Evolutionary conservation across 2,329 filamentous ascomycete species (phyloP).

Genomic region (Cladosporium sp.): DNA sequence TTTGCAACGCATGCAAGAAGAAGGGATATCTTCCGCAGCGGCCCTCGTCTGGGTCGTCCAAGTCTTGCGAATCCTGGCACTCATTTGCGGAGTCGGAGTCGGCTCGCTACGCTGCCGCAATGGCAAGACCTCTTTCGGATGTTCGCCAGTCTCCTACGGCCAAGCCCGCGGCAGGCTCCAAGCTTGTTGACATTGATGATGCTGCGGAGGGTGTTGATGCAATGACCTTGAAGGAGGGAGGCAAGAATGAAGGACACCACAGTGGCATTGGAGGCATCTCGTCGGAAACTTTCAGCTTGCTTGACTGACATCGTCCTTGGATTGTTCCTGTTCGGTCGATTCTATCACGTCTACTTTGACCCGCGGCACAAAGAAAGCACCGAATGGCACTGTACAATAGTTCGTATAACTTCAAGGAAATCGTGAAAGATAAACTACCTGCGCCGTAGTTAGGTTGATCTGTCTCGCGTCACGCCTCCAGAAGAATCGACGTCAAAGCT

Average conservation of each 20-base stretch:
- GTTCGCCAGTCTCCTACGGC: too few relatives aligned
- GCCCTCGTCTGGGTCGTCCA: conserved; percentile 2
- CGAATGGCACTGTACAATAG: too few relatives aligned
- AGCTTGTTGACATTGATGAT: background rate
- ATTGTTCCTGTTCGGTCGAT: too few relatives aligned
- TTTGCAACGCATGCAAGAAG: conserved; percentile 23
- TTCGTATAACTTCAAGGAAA: too few relatives aligned
- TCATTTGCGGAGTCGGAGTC: conserved; percentile 17
- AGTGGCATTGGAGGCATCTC: background rate
- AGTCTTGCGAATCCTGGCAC: conserved; percentile 13
- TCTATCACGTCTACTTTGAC: too few relatives aligned
- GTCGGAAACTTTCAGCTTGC: background rate
- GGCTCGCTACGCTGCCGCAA: conserved; percentile 8
- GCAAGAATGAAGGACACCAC: background rate
- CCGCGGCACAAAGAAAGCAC: too few relatives aligned
- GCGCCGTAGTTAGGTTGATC: too few relatives aligned
- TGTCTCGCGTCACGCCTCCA: too few relatives aligned
- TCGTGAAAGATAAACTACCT: too few relatives aligned
- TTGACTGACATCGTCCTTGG: background rate
- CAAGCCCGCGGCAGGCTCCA: background rate
- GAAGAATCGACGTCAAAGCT: too few relatives aligned
- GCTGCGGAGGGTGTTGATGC: background rate
- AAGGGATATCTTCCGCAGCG: background rate
- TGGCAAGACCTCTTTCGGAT: background rate
- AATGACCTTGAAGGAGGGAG: background rate